These are phyloP conservation scores for Venturia aucupariae DNA, from an alignment of 2,329 filamentous ascomycete species.

Conservation along the genomic window DNA sequence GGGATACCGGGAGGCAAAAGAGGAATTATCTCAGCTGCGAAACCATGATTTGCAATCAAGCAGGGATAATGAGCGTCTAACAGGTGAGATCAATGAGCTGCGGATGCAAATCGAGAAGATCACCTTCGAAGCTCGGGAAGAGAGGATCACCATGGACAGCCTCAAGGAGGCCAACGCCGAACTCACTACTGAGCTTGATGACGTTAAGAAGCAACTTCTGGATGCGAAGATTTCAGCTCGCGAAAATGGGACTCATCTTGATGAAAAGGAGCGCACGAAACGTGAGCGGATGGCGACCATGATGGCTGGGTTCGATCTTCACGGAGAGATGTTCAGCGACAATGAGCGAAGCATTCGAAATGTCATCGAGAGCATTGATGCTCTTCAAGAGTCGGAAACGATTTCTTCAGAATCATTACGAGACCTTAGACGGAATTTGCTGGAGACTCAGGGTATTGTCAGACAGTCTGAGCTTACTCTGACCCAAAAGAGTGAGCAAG, in stretches of 20 bases:
- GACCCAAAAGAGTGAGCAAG: constrained; percentile 59
- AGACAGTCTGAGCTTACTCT: constrained; percentile 84
- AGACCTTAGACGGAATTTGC: constrained; percentile 64
- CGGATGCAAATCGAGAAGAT: constrained; percentile 96
- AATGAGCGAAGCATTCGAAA: constrained; percentile 80
- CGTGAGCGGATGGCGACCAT: constrained; percentile 99
- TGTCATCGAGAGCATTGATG: constrained; percentile 75
- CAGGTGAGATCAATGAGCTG: constrained; percentile 78
- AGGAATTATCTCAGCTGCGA: constrained; percentile 76
- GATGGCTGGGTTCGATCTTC: constrained; percentile 98
- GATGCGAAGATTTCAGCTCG: constrained; percentile 96
- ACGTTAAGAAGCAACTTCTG: constrained; percentile 89
- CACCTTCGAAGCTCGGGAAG: constrained; percentile 92
- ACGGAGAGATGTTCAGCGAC: constrained; percentile 84
- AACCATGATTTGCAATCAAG: constrained; percentile 74
- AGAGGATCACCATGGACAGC: constrained; percentile 93
- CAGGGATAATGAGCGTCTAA: constrained; percentile 84
- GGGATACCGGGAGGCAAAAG: constrained; percentile 69
- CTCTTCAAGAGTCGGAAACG: constrained; percentile 65
- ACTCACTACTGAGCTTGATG: constrained; percentile 83
- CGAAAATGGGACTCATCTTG: constrained; percentile 78
- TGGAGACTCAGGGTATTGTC: constrained; percentile 87
- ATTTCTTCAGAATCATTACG: constrained; percentile 75
- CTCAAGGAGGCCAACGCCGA: constrained; percentile 93
- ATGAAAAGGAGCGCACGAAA: constrained; percentile 98